phyloP scores from a whole-genome alignment of 257 asterid species.

The Lycium ferocissimum region DNA sequence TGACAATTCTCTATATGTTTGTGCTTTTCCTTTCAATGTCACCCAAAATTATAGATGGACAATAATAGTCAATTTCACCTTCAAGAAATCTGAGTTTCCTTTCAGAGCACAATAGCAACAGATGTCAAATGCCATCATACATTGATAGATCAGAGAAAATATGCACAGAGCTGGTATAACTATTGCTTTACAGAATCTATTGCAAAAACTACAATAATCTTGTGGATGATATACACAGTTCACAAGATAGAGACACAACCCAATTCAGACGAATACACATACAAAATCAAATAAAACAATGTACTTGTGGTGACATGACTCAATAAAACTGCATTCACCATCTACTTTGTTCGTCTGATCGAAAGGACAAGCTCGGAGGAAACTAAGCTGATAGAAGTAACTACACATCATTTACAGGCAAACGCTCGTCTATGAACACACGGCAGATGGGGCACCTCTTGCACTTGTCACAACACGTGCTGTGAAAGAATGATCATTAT shows the following conservation, averaged over 20 bases:
- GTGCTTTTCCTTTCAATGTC: neutral
- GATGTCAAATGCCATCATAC: neutral
- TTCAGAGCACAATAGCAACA: neutral
- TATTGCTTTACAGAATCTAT: neutral
- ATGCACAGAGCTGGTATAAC: neutral
- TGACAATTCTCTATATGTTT: neutral
- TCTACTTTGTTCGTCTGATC: conserved; percentile 8
- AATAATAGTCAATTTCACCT: neutral
- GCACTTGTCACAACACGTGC: conserved; percentile 84
- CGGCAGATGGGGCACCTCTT: conserved; percentile 96
- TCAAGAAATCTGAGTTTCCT: neutral
- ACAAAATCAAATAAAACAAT: neutral
- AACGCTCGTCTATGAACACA: conserved; percentile 72
- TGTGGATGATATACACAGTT: conserved; percentile 30
- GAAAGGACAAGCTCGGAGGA: conserved; percentile 14
- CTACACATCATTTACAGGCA: conserved; percentile 74
- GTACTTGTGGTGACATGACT: conserved; percentile 59
- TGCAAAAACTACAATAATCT: neutral
- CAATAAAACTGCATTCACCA: conserved; percentile 67
- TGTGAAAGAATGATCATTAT: conserved; percentile 38
- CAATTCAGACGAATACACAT: neutral
- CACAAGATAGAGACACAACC: conserved; percentile 1
- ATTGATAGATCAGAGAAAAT: conserved; percentile 11
- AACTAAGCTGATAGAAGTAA: conserved; percentile 20
- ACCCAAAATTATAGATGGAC: neutral